phyloP scores from a whole-genome alignment of 208 protist species.

The Crithidia fasciculata region DNA sequence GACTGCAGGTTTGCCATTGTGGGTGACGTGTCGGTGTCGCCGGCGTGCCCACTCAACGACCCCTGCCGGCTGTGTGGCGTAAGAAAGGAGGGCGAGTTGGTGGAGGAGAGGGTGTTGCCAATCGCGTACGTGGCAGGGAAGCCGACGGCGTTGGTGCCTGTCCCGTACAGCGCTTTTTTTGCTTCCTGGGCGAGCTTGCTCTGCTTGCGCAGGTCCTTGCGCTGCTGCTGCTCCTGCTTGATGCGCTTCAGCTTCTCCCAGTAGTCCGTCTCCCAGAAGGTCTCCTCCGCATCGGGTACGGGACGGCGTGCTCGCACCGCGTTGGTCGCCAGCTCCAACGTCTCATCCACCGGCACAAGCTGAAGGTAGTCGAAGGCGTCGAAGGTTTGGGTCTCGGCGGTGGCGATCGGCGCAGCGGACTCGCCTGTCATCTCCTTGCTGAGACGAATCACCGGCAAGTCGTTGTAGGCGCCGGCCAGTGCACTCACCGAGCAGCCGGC shows the following conservation, averaged over 20 bases:
- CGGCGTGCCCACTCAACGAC: conserved; percentile 18
- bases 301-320: conserved; percentile 41
- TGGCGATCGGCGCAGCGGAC: not conserved
- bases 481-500: conserved; percentile 38
- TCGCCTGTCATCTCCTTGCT: conserved; percentile 16
- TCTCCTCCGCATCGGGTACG: conserved; percentile 54
- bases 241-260: conserved; percentile 46
- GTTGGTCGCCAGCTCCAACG: conserved; percentile 56
- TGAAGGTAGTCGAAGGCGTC: conserved; percentile 35
- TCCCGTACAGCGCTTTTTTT: conserved; percentile 11
- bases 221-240: conserved; percentile 28
- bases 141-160: conserved; percentile 13
- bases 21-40: conserved; percentile 18
- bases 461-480: conserved; percentile 34
- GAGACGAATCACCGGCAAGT: conserved; percentile 58
- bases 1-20: conserved; percentile 18
- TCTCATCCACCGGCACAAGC: conserved; percentile 39
- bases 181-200: conserved; percentile 5
- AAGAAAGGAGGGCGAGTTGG: conserved; percentile 28
- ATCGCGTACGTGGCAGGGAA: conserved; percentile 8
- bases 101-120: conserved; percentile 19
- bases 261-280: conserved; percentile 69
- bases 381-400: not conserved
- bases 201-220: conserved; percentile 18
- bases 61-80: conserved; percentile 39